These are phyloP conservation scores for Dipodascopsis tothii DNA, from an alignment of 805 yeast species.

Conservation along the genomic window DNA sequence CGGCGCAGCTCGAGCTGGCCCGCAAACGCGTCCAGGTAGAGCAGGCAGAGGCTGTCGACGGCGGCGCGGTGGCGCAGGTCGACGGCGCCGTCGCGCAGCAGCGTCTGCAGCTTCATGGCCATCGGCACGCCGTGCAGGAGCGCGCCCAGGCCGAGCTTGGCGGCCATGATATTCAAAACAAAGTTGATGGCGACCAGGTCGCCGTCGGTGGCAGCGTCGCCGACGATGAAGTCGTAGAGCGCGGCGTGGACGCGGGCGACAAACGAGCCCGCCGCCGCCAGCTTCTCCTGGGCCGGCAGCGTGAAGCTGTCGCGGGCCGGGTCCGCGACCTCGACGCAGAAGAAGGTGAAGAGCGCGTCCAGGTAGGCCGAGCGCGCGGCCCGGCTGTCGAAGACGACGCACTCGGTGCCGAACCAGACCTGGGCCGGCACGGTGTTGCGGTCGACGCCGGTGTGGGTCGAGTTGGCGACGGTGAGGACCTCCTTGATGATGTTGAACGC, in stretches of 20 bases:
- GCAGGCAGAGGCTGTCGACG: background rate
- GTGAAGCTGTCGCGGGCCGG: background rate
- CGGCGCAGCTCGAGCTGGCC: background rate
- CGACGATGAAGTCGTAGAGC: slow-evolving; percentile 8
- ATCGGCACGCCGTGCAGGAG: slow-evolving; percentile 17
- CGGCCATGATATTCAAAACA: slow-evolving; percentile 5
- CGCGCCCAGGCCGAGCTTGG: slow-evolving; percentile 10
- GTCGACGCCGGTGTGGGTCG: slow-evolving; percentile 14
- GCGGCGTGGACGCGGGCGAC: slow-evolving; percentile 9
- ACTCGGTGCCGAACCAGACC: slow-evolving; percentile 17
- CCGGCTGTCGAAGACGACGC: slow-evolving; percentile 8
- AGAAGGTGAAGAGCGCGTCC: slow-evolving; percentile 12
- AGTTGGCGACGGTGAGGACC: slow-evolving; percentile 15
- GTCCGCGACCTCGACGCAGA: slow-evolving; percentile 6
- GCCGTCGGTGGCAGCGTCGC: slow-evolving; percentile 4
- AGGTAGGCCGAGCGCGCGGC: slow-evolving; percentile 11
- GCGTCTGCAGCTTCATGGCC: slow-evolving; percentile 15
- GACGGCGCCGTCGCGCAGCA: slow-evolving; percentile 1
- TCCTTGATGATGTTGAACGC: slow-evolving; percentile 6
- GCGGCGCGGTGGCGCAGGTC: background rate
- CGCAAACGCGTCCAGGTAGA: background rate
- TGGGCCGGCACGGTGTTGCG: slow-evolving; percentile 14
- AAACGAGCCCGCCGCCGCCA: slow-evolving; percentile 7
- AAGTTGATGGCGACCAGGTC: slow-evolving; percentile 24
- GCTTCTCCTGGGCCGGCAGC: background rate